A percentile compares a stretch with the other conserved stretches of the same genome.
Conservation (phyloP, 2,329 filamentous ascomycete genomes). For the Claviceps capensis region DNA sequence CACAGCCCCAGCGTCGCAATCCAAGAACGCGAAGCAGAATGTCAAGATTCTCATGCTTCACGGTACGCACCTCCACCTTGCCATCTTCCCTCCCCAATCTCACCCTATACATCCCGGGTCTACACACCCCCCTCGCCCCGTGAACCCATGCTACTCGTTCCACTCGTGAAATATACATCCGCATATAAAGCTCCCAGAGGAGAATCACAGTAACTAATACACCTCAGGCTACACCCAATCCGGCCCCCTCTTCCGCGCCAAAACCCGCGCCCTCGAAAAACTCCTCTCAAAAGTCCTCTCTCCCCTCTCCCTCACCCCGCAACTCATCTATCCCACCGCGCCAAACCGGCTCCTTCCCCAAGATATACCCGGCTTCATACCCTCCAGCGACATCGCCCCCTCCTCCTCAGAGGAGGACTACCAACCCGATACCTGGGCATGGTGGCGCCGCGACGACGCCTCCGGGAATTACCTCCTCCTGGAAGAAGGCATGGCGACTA, state of each 20-base stretch:
- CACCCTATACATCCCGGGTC: too few species aligned
- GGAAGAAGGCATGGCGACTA: conserved; percentile 47
- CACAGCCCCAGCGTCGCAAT: background rate
- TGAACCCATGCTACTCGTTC: too few species aligned
- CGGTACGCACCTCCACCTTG: conserved; percentile 27
- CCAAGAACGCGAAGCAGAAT: conserved; percentile 27
- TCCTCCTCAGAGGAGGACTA: conserved; percentile 31
- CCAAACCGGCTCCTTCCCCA: conserved; percentile 47
- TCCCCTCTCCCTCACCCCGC: conserved; percentile 38
- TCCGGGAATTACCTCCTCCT: conserved; percentile 52
- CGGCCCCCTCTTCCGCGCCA: conserved; percentile 69
- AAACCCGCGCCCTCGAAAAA: conserved; percentile 80
- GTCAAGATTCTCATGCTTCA: conserved; percentile 68
- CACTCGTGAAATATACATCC: too few species aligned
- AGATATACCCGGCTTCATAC: conserved; percentile 57
- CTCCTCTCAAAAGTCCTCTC: conserved; percentile 59
- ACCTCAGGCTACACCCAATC: conserved; percentile 74
- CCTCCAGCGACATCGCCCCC: conserved; percentile 24
- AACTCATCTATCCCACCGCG: conserved; percentile 54
- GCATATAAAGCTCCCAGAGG: too few species aligned
- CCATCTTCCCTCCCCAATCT: too few species aligned
- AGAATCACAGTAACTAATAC: background rate
- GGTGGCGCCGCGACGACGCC: conserved; percentile 63
- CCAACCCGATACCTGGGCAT: conserved; percentile 59
- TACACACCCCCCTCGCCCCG: too few species aligned